Percentiles rank a stretch among this genome's conserved stretches.
Evolutionary conservation across 1,139 yeast species (phyloP).

Genomic region (Nematodospora anomalae): DNA sequence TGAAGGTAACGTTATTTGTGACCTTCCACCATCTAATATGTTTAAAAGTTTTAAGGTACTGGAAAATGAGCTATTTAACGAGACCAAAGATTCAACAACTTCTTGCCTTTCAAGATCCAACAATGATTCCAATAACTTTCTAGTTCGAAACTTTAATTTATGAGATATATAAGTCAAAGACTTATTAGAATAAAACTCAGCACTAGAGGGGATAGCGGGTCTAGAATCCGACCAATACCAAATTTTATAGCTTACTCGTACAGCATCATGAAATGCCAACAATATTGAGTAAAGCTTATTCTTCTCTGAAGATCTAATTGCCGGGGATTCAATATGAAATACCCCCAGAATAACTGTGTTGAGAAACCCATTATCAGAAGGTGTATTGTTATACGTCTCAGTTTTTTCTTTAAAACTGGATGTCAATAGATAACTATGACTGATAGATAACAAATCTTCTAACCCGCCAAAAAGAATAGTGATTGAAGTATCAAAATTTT

Average conservation of each 20-base stretch:
- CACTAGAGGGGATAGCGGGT: constrained; percentile 18
- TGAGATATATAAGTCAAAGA: constrained; percentile 63
- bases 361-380: constrained; percentile 53
- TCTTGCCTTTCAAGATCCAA: constrained; percentile 73
- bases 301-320: constrained; percentile 53
- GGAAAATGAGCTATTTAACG: constrained; percentile 24
- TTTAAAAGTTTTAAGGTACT: constrained; percentile 54
- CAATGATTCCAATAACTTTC: constrained; percentile 66
- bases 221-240: constrained; percentile 76
- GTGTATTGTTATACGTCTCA: constrained; percentile 7
- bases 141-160: constrained; percentile 70
- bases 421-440: constrained; percentile 57
- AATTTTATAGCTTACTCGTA: constrained; percentile 53
- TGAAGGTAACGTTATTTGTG: constrained; percentile 72
- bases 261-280: constrained; percentile 63
- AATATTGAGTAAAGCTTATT: constrained; percentile 56
- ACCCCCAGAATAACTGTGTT: constrained; percentile 85
- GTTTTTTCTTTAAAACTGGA: constrained; percentile 24
- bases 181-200: constrained; percentile 21
- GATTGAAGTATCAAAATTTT: constrained; percentile 47
- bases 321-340: constrained; percentile 74
- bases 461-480: constrained; percentile 61
- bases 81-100: constrained; percentile 64
- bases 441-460: constrained; percentile 58
- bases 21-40: constrained; percentile 82